Conservation (phyloP, 108 stramenopile genomes). For the Skeletonema grethae region DNA sequence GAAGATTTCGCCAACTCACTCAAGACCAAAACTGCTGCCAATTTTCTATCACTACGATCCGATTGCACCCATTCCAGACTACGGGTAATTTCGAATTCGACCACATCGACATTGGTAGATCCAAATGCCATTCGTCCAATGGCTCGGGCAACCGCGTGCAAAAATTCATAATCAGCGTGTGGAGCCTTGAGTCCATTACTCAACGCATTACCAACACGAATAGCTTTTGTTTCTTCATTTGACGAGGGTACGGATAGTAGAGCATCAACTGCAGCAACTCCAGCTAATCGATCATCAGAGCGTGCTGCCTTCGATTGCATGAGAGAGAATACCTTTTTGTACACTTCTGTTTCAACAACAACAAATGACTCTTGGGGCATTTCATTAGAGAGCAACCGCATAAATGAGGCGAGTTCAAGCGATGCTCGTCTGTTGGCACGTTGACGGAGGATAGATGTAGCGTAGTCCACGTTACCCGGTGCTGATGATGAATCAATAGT, state of each 20-base stretch:
- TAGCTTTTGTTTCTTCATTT: slow-evolving; percentile 89
- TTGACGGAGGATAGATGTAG: slow-evolving; percentile 53
- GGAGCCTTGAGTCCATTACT: slow-evolving; percentile 70
- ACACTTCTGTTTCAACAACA: slow-evolving; percentile 79
- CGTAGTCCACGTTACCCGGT: slow-evolving; percentile 49
- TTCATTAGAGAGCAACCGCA: slow-evolving; percentile 78
- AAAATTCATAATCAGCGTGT: slow-evolving; percentile 79
- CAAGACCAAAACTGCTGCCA: slow-evolving; percentile 88
- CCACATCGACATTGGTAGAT: slow-evolving; percentile 84
- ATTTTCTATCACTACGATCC: slow-evolving; percentile 75
- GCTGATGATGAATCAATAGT: slow-evolving; percentile 5
- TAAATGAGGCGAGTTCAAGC: slow-evolving; percentile 71
- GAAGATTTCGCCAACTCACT: slow-evolving; percentile 91
- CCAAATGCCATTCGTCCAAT: slow-evolving; percentile 91
- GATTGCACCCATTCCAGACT: slow-evolving; percentile 92
- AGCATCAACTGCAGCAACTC: slow-evolving; percentile 81
- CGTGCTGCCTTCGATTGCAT: slow-evolving; percentile 62
- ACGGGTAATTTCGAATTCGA: slow-evolving; percentile 91
- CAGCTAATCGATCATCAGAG: slow-evolving; percentile 71
- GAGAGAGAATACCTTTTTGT: slow-evolving; percentile 72
- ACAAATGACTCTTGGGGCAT: slow-evolving; percentile 84
- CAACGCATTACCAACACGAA: slow-evolving; percentile 91
- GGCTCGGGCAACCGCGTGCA: slow-evolving; percentile 80
- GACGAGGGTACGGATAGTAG: slow-evolving; percentile 80
- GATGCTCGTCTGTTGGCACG: slow-evolving; percentile 71